phyloP scores from a whole-genome alignment of 1,139 yeast species.

The Yamadazyma songkhlaensis region DNA sequence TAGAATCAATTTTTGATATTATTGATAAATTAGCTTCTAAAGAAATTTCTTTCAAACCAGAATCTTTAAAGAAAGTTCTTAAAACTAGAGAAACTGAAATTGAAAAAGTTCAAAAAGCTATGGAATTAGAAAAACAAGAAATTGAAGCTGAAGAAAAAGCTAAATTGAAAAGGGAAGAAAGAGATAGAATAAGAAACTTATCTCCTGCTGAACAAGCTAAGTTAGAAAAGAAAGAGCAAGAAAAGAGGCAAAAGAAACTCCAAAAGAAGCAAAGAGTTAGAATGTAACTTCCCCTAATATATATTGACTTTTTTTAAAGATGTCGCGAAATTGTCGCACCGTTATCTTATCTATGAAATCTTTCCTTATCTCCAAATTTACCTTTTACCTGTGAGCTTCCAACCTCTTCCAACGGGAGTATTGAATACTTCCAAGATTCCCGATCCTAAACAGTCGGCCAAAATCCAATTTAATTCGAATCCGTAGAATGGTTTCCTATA shows the following conservation, averaged over 20 bases:
- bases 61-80: conserved; percentile 70
- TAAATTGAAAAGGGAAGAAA: conserved; percentile 63
- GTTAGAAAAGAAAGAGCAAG: conserved; percentile 61
- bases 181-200: conserved; percentile 52
- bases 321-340: no score
- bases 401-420: conserved; percentile 71
- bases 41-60: conserved; percentile 54
- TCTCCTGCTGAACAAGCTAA: conserved; percentile 74
- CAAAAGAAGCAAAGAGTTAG: conserved; percentile 41
- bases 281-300: conserved; percentile 20
- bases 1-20: conserved; percentile 50
- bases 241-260: conserved; percentile 41
- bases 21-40: conserved; percentile 52
- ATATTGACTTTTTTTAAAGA: not conserved
- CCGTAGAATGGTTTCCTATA: conserved; percentile 62
- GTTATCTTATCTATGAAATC: no score
- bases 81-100: conserved; percentile 72
- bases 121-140: conserved; percentile 65
- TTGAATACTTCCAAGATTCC: conserved; percentile 65
- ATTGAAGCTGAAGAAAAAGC: conserved; percentile 66
- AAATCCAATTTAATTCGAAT: conserved; percentile 55
- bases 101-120: conserved; percentile 53
- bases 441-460: conserved; percentile 66
- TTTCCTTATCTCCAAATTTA: conserved; percentile 8
- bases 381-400: conserved; percentile 56